Conservation (phyloP, 169 alveolate genomes). For the Neospora caninum region DNA sequence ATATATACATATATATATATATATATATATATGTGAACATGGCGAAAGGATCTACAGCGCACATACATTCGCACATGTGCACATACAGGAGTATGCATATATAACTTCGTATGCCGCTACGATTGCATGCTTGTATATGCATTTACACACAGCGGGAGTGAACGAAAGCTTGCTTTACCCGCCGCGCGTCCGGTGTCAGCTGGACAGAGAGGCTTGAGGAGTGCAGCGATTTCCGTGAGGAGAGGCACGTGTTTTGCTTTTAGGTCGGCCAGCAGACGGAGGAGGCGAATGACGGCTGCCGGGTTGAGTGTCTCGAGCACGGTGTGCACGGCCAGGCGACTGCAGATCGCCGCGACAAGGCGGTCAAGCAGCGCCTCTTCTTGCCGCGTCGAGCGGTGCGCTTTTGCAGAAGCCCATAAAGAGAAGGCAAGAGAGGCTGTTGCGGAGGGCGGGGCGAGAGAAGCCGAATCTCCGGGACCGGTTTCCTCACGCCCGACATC, state of each 20-base stretch:
- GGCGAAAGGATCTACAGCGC: too few relatives aligned
- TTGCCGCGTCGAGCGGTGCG: background rate
- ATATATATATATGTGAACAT: too few relatives aligned
- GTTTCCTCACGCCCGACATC: too few relatives aligned
- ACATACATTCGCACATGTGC: too few relatives aligned
- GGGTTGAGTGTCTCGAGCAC: conserved; percentile 18
- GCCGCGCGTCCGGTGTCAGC: background rate
- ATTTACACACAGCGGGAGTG: too few relatives aligned
- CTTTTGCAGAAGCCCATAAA: background rate
- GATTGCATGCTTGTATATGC: too few relatives aligned
- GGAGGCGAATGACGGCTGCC: background rate
- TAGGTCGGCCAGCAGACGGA: background rate
- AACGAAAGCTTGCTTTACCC: too few relatives aligned
- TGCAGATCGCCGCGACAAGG: background rate
- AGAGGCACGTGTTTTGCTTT: background rate
- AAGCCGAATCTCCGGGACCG: background rate
- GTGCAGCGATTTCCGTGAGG: background rate
- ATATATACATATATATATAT: too few relatives aligned
- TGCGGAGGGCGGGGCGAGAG: background rate
- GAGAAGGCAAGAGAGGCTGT: background rate
- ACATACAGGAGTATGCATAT: too few relatives aligned
- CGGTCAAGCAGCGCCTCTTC: background rate
- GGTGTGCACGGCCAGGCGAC: background rate
- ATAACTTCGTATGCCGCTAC: too few relatives aligned
- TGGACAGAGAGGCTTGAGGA: background rate